These are phyloP conservation scores for Dothideomycetidae sp. DNA, from an alignment of 2,329 filamentous ascomycete species.

Conservation along the genomic window DNA sequence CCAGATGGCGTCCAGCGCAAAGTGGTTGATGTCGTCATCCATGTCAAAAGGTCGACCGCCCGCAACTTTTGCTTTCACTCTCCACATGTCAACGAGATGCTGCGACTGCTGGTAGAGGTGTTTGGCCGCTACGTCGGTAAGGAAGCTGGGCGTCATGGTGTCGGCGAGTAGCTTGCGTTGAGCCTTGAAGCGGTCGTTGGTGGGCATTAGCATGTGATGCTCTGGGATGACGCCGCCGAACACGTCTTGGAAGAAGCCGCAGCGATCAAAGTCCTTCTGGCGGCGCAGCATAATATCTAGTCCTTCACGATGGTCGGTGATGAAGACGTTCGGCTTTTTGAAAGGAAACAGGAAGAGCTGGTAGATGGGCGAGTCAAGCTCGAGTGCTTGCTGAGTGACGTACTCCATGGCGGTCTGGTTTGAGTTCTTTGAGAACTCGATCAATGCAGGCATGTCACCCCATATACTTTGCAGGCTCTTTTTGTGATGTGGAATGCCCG, in stretches of 20 bases:
- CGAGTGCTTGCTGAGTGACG: conserved; percentile 10
- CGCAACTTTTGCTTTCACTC: conserved; percentile 15
- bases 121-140: conserved; percentile 14
- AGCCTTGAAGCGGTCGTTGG: conserved; percentile 13
- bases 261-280: conserved; percentile 32
- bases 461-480: conserved; percentile 24
- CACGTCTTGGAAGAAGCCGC: conserved; percentile 20
- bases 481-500: conserved; percentile 34
- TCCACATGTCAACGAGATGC: conserved; percentile 18
- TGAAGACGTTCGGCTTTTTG: conserved; percentile 29
- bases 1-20: conserved; percentile 28
- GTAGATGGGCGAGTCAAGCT: conserved; percentile 28
- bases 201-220: conserved; percentile 17
- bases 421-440: conserved; percentile 25
- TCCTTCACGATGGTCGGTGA: conserved; percentile 30
- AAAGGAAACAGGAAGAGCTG: conserved; percentile 37
- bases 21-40: conserved; percentile 23
- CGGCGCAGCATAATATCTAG: conserved; percentile 34
- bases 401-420: conserved; percentile 15
- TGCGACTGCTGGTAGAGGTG: not conserved
- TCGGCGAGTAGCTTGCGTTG: conserved; percentile 18
- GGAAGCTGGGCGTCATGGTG: conserved; percentile 18
- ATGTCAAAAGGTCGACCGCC: conserved; percentile 23
- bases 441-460: conserved; percentile 29
- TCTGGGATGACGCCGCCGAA: conserved; percentile 16